Conservation (phyloP, 2,329 filamentous ascomycete species). For the Hirsutella rhossiliensis region DNA sequence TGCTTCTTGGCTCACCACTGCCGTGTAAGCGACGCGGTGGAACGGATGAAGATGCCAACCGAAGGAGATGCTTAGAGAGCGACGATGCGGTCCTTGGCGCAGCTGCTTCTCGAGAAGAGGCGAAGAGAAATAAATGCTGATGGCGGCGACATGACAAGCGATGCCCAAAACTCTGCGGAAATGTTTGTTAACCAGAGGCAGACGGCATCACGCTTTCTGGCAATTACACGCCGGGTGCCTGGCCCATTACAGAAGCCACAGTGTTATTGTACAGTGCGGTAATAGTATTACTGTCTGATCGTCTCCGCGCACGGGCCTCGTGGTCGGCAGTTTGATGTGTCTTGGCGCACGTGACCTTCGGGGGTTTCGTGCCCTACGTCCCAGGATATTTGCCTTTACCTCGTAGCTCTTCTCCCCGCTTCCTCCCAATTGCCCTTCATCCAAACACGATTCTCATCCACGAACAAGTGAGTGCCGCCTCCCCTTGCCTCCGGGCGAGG, state of each 20-base stretch:
- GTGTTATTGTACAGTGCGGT: neutral
- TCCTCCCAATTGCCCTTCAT: slow-evolving; percentile 23
- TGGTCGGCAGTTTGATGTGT: neutral
- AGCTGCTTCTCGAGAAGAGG: too few species aligned
- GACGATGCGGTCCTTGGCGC: too few species aligned
- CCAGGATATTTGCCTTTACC: slow-evolving; percentile 14
- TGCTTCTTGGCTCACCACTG: too few species aligned
- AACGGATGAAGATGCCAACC: too few species aligned
- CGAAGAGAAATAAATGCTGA: too few species aligned
- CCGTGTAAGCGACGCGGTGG: too few species aligned
- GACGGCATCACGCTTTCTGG: neutral
- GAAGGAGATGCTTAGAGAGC: too few species aligned
- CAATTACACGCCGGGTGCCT: neutral
- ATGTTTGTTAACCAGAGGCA: too few species aligned
- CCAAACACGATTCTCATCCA: slow-evolving; percentile 33
- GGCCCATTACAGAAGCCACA: neutral
- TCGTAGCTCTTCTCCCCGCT: slow-evolving; percentile 15
- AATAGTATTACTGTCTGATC: neutral
- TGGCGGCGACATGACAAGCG: neutral
- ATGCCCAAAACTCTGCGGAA: too few species aligned
- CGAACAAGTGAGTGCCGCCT: slow-evolving; percentile 24
- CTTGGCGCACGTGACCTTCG: slow-evolving; percentile 17
- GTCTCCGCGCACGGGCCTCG: neutral
- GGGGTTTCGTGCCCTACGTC: slow-evolving; percentile 25
- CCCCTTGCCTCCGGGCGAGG: neutral